Evolutionary conservation across 345 rosid species (phyloP).

Genomic region (Cardiospermum halicacabum): DNA sequence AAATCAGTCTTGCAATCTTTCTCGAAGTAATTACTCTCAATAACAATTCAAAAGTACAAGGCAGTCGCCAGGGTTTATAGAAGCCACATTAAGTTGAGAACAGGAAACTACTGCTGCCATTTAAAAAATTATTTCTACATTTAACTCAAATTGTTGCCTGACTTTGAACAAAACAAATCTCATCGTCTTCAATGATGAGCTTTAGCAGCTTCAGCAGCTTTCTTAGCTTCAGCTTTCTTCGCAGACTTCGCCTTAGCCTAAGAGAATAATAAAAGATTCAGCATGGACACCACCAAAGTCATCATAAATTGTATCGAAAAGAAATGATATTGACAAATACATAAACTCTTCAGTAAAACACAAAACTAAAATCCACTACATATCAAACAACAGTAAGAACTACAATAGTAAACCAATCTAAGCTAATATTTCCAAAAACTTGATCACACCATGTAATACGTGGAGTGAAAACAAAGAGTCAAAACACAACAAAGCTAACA

Average conservation of each 20-base stretch:
- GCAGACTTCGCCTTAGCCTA: slow-evolving; percentile 60
- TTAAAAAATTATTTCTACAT: slow-evolving; percentile 29
- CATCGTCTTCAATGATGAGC: slow-evolving; percentile 39
- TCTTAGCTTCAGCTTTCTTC: slow-evolving; percentile 54
- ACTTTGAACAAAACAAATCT: slow-evolving; percentile 10
- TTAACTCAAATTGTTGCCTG: slow-evolving; percentile 14
- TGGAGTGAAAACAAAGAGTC: no score
- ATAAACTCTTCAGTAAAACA: neutral
- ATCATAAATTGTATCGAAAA: neutral
- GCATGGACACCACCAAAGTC: slow-evolving; percentile 3
- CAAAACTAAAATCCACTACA: neutral
- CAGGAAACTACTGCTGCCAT: slow-evolving; percentile 7
- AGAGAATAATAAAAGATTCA: neutral
- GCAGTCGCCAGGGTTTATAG: slow-evolving; percentile 9
- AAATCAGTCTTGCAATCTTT: slow-evolving; percentile 2
- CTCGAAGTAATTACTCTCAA: slow-evolving; percentile 3
- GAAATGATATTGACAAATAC: neutral
- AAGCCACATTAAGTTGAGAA: slow-evolving; percentile 20
- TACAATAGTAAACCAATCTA: neutral
- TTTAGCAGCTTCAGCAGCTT: no score
- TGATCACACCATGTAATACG: no score
- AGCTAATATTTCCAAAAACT: neutral
- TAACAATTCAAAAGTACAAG: neutral
- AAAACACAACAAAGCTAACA: no score
- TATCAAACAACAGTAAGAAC: neutral